These are phyloP conservation scores for Podosphaera aphanis DNA, from an alignment of 2,329 filamentous ascomycete genomes.

Conservation along the genomic window DNA sequence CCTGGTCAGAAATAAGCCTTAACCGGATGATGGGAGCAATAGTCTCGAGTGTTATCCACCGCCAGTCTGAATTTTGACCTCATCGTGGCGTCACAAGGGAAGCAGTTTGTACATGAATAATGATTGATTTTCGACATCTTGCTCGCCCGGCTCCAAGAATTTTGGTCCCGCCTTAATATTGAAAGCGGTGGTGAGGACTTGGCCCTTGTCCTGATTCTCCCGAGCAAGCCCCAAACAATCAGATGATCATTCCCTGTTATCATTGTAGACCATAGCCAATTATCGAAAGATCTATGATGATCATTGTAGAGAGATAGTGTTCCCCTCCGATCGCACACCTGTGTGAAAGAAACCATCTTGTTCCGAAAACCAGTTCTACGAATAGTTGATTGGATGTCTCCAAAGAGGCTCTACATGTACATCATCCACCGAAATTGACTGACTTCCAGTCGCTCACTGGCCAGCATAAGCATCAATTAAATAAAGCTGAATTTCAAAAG, in stretches of 20 bases:
- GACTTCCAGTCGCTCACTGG: neutral
- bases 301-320: neutral
- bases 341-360: neutral
- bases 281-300: neutral
- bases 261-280: neutral
- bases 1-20: too few species aligned
- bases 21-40: neutral
- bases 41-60: neutral
- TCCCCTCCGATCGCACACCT: neutral
- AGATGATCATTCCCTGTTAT: neutral
- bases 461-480: neutral
- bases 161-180: neutral
- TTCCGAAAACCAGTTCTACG: neutral
- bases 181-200: neutral
- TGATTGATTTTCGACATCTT: neutral
- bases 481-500: neutral
- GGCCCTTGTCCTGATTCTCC: neutral
- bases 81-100: neutral
- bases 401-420: neutral
- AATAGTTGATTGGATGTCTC: neutral
- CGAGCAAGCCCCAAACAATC: neutral
- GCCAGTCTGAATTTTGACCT: neutral
- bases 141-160: neutral
- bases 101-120: neutral
- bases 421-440: neutral